phyloP scores from a whole-genome alignment of 129 eudicot genomes.

The Scalesia atractyloides region DNA sequence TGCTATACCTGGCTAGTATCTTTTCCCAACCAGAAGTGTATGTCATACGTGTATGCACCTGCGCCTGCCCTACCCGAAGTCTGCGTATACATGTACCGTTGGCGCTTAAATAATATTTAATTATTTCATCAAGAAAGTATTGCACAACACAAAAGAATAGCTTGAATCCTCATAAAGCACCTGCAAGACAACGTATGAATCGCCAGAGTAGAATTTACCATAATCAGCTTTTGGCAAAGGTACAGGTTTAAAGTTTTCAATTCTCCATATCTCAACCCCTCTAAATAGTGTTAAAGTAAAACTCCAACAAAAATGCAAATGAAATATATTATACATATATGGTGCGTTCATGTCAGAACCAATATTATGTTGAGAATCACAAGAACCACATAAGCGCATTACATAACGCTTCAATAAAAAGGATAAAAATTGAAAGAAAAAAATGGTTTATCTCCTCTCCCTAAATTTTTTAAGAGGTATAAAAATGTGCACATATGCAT shows the following conservation, averaged over 20 bases:
- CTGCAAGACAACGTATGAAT: conserved; percentile 83
- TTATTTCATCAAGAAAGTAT: background rate
- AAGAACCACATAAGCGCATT: too few species aligned
- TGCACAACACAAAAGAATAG: background rate
- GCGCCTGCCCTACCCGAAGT: conserved; percentile 88
- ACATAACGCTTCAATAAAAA: too few species aligned
- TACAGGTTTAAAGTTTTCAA: conserved; percentile 85
- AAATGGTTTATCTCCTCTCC: too few species aligned
- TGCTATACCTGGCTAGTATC: conserved; percentile 91
- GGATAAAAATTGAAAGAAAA: too few species aligned
- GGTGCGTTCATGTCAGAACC: too few species aligned
- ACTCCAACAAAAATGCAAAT: conserved; percentile 27
- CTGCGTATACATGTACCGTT: conserved; percentile 40
- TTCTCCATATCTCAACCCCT: conserved; percentile 96
- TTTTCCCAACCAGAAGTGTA: conserved; percentile 94
- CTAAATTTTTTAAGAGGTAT: too few species aligned
- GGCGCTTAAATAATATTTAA: background rate
- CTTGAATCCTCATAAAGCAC: conserved; percentile 28
- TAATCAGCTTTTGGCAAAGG: conserved; percentile 80
- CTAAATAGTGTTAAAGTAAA: conserved; percentile 63
- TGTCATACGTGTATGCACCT: conserved; percentile 50
- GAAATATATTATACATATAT: background rate
- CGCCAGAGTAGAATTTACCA: conserved; percentile 85
- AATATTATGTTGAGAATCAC: too few species aligned
- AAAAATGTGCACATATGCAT: too few species aligned